Conservation (phyloP, 1,284 basidiomycete genomes). For the Albatrellus sp. region DNA sequence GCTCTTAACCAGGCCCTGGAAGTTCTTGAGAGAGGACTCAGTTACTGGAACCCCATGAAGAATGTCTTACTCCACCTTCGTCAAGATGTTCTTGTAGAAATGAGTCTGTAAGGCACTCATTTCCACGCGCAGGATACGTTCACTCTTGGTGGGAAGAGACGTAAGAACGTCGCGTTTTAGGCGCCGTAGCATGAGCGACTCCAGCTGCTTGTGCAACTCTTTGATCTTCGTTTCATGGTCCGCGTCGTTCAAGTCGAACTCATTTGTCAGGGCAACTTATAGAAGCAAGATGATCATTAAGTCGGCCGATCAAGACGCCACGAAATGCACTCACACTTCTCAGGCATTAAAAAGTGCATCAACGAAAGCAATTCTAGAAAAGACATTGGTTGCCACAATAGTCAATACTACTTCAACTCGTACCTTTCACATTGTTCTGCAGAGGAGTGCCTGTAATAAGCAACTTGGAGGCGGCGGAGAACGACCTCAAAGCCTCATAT, state of each 20-base stretch:
- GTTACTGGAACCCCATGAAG: not conserved
- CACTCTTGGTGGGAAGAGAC: slow-evolving; percentile 94
- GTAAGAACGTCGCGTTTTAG: slow-evolving; percentile 98
- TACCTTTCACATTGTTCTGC: slow-evolving; percentile 98
- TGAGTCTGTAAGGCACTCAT: slow-evolving; percentile 97
- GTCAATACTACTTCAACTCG: slow-evolving; percentile 12
- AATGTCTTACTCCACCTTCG: slow-evolving; percentile 47
- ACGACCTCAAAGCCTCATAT: slow-evolving; percentile 87
- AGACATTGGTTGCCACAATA: slow-evolving; percentile 5
- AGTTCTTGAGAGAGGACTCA: slow-evolving; percentile 50
- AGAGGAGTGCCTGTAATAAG: slow-evolving; percentile 97
- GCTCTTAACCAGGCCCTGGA: slow-evolving; percentile 83
- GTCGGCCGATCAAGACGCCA: not conserved
- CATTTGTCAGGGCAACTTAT: slow-evolving; percentile 80
- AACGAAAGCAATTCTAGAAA: slow-evolving; percentile 79
- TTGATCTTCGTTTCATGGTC: slow-evolving; percentile 95
- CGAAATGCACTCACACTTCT: slow-evolving; percentile 63
- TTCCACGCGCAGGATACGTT: slow-evolving; percentile 94
- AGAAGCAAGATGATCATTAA: slow-evolving; percentile 5
- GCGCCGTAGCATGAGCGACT: slow-evolving; percentile 90
- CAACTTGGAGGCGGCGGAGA: slow-evolving; percentile 84
- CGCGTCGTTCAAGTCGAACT: slow-evolving; percentile 88
- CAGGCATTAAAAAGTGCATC: slow-evolving; percentile 99
- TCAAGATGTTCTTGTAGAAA: slow-evolving; percentile 99
- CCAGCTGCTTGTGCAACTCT: slow-evolving; percentile 87